Conservation (phyloP, 768 basidiomycete genomes). For the Auricularia heimuer region DNA sequence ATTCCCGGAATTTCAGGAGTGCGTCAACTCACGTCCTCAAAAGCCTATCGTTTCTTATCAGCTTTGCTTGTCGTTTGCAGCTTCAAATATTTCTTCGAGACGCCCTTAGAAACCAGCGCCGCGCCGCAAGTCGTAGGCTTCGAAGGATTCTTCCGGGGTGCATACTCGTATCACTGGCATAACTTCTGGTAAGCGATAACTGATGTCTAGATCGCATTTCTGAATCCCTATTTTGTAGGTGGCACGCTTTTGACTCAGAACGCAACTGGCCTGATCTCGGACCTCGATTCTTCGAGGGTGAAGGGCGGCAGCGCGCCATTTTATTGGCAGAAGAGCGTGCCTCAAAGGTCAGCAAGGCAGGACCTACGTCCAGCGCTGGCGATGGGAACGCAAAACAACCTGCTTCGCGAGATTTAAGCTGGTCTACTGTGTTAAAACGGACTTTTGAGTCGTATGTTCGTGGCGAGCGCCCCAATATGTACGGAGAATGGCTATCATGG, state of each 20-base stretch:
- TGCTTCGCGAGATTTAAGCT: constrained; percentile 21
- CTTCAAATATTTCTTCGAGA: constrained; percentile 20
- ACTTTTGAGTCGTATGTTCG: constrained; percentile 37
- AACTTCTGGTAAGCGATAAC: not conserved
- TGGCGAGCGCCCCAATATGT: constrained; percentile 35
- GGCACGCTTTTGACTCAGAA: constrained; percentile 30
- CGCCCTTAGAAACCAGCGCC: constrained; percentile 21
- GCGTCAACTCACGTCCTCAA: constrained; percentile 5
- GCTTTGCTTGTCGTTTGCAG: not conserved
- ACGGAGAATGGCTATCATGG: constrained; percentile 33
- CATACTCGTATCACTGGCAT: constrained; percentile 31
- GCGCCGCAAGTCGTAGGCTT: constrained; percentile 31
- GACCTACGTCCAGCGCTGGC: not conserved
- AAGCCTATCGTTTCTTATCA: no score
- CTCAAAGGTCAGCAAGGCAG: not conserved
- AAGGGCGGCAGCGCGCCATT: constrained; percentile 8
- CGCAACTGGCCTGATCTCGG: constrained; percentile 40
- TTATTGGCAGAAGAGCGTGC: constrained; percentile 7
- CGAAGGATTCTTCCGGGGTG: constrained; percentile 37
- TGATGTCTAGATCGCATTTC: not conserved
- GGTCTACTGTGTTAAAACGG: constrained; percentile 37
- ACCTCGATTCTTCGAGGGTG: constrained; percentile 23
- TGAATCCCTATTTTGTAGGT: not conserved
- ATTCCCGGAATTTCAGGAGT: constrained; percentile 37
- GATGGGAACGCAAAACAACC: not conserved